Base-by-base conservation (phyloP, 1,284 basidiomycete species). In the Cutaneotrichosporon mucoides region DNA sequence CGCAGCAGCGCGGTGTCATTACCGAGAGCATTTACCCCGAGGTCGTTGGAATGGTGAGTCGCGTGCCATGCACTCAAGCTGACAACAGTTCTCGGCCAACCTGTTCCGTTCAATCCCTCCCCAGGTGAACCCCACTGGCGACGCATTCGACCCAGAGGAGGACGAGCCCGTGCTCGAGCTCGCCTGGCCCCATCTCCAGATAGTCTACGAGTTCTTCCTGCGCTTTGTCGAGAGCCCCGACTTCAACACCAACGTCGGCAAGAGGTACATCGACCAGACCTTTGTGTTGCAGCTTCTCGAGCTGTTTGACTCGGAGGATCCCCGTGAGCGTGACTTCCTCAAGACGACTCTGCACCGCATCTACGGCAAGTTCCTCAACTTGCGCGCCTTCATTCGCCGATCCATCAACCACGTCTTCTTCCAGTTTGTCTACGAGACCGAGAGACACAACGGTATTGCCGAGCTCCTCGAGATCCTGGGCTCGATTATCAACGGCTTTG, bases 401-500 rank as follows among this genome's bases (percentile, higher is more conserved):
- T 98, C 95, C 59, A 98, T 99, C 86, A 97, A 97, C 84, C 96
- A 99, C 71, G 95, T 99, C 73, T 99, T 99, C 79, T 99, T 96
- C 84, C 88, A 95, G 75, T 99, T 99, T 81, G 85, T 99, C 68
- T 99, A 99, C 79, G 95, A 99, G 78, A 95, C 94, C 0, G 96
- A 99, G 76, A 86, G 96, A 51, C 95, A 99, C 82, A 99, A 99
- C 75, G 96, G 96, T 49, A 98, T 99, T 67, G 96, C 96, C 45
- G 96, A 99, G 79, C 84, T 99, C 47, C 83, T 99, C 62, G 96
- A 99, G 79, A 99, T 99, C 63, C 84, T 99, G 44, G 96, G 96
- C 2, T 98, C 95, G 34, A 99, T 99, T 80, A 99, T 99, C 85
- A 99, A 99, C 73, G 96, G 96, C 36, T 99, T 99, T 71, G 96